phyloP scores from a whole-genome alignment of 108 stramenopile species.

The Schizochytrium sp. region DNA sequence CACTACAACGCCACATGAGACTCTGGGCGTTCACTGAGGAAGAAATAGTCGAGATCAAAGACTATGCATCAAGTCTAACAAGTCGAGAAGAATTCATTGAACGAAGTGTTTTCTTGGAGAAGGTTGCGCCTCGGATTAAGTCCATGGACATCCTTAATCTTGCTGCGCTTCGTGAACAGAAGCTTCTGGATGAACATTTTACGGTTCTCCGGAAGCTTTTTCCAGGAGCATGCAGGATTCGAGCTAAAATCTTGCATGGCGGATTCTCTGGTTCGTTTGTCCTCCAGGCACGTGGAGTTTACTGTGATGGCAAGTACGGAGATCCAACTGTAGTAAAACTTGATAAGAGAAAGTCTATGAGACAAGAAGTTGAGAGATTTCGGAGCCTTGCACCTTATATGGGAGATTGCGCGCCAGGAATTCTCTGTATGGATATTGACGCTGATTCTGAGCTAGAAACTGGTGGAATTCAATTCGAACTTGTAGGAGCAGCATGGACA shows the following conservation, averaged over 20 bases:
- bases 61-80: not conserved
- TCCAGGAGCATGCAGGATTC: not conserved
- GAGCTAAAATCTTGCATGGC: not conserved
- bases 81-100: not conserved
- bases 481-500: constrained; percentile 44
- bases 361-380: not conserved
- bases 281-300: not conserved
- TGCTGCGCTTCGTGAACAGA: not conserved
- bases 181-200: constrained; percentile 3
- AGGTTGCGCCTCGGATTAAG: not conserved
- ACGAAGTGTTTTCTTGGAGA: not conserved
- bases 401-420: constrained; percentile 32
- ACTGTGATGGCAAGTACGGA: not conserved
- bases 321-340: constrained; percentile 47
- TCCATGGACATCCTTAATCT: not conserved
- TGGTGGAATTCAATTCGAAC: constrained; percentile 36
- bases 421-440: constrained; percentile 26
- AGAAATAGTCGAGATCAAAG: not conserved
- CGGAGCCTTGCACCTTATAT: not conserved
- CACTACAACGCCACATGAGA: not conserved
- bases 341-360: not conserved
- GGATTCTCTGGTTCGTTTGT: constrained; percentile 47
- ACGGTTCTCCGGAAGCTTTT: not conserved
- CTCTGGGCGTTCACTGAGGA: not conserved
- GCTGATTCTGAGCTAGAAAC: too few relatives aligned